Evolutionary conservation across 805 yeast genomes (phyloP).

Genomic region (Metschnikowia gruessii): DNA sequence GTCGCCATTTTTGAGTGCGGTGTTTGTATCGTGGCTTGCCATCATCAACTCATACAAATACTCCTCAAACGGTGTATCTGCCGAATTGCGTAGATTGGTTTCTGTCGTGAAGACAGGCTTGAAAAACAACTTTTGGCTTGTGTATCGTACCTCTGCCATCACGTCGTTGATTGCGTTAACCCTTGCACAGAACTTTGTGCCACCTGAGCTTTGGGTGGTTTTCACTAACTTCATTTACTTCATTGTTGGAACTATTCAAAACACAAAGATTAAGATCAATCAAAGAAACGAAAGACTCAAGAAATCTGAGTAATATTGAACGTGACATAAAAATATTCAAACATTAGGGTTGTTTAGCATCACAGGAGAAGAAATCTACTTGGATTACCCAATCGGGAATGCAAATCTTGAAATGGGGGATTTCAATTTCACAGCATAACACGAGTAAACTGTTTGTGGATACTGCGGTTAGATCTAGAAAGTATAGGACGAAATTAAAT

Average conservation of each 20-base stretch:
- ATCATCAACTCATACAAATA: constrained; percentile 38
- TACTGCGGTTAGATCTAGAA: no score
- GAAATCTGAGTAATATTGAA: constrained; percentile 6
- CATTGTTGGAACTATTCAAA: constrained; percentile 59
- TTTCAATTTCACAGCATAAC: no score
- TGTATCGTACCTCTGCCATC: constrained; percentile 52
- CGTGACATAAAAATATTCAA: no score
- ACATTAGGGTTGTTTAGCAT: no score
- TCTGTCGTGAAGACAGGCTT: constrained; percentile 32
- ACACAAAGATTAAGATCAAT: constrained; percentile 48
- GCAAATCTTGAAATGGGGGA: no score
- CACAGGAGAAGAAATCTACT: no score
- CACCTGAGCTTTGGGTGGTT: constrained; percentile 62
- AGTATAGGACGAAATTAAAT: no score
- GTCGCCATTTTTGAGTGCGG: constrained; percentile 50
- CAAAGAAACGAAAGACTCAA: constrained; percentile 12
- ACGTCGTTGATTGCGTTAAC: constrained; percentile 51
- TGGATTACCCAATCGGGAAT: no score
- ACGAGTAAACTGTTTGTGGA: no score
- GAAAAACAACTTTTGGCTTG: constrained; percentile 42
- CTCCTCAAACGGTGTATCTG: constrained; percentile 1
- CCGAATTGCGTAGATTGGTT: constrained; percentile 20
- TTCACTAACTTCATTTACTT: constrained; percentile 59
- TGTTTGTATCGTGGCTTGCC: constrained; percentile 52
- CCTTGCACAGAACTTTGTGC: constrained; percentile 54